A percentile compares a stretch with the other conserved stretches of the same genome.
These are phyloP conservation scores for Pseudodiploospora longispora DNA, from an alignment of 2,329 filamentous ascomycete species.

Conservation along the genomic window DNA sequence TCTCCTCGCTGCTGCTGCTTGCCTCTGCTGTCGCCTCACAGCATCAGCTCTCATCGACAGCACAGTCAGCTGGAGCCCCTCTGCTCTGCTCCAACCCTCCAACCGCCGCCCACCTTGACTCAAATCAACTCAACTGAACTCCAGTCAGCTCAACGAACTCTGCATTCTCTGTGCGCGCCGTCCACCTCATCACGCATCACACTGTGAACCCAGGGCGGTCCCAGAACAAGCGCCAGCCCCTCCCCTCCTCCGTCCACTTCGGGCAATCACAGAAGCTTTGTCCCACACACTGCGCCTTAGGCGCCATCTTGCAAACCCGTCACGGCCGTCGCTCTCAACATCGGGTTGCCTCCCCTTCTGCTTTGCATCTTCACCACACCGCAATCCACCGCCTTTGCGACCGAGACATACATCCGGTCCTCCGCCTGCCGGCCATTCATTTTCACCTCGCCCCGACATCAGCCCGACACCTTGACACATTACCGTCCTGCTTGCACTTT, in stretches of 20 bases:
- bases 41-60: not conserved
- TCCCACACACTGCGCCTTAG: constrained; percentile 2
- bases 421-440: too few relatives aligned
- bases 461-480: constrained; percentile 5
- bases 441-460: not conserved
- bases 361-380: constrained; percentile 15
- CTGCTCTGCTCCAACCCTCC: not conserved
- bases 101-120: not conserved
- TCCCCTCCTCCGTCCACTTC: constrained; percentile 19
- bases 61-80: too few relatives aligned
- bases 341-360: constrained; percentile 17
- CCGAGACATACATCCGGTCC: constrained; percentile 20
- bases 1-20: not conserved
- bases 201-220: not conserved
- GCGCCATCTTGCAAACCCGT: constrained; percentile 5
- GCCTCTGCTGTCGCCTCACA: not conserved
- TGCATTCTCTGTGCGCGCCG: too few relatives aligned
- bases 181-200: not conserved
- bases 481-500: not conserved
- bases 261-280: constrained; percentile 6
- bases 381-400: constrained; percentile 13
- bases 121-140: too few relatives aligned
- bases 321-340: constrained; percentile 11
- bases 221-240: constrained; percentile 21
- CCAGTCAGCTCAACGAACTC: too few relatives aligned